Base-by-base conservation (phyloP, 768 basidiomycete genomes). In the Naganishia kalamii region DNA sequence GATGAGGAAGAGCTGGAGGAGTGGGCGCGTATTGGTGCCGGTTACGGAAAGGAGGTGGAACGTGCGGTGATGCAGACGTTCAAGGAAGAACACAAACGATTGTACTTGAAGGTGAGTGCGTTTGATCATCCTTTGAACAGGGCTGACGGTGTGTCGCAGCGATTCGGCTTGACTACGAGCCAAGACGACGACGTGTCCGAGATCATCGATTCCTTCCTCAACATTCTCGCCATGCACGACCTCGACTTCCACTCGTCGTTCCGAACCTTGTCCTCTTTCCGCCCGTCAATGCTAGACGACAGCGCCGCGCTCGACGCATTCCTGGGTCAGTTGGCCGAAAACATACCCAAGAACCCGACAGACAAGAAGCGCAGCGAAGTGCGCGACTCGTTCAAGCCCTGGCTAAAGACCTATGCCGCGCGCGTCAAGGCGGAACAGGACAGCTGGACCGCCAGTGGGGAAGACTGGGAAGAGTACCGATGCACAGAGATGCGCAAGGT, bases 171-270 rank as follows among this genome's bases (percentile, higher is more conserved):
- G 33, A 82, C 4, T 21, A 21, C n/a, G 69, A 79, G 30, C 81
- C 23, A 84, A 25, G 62, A 80, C 1, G 79, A 75, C 0, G 92
- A 96, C 78, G 86, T 88, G 63, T 72, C 79, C 0, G 71, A 76
- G 40, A 73, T 93, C 44, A 81, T 87, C 67, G 82, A 82, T 8
- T 87, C 88, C 0, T 82, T 93, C 44, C 81, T 97, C n/a, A 81
- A 84, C 43, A 77, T 93, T 35, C 84, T 98, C 80, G 84, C 87
- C 63, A 75, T 77, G 1, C 84, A 92, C 68, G 80, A 81, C 54
- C 81, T 97, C n/a, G 96, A 98, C 79, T 94, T 92, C 79, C 86
- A 92, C 72, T 82, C 84, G 15, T 87, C 91, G 3, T 90, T 97
- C 83, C 85, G 94, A 27, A 80, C 76, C 3, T 80, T 99, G 10